These are phyloP conservation scores for Lithocarpus polystachyus DNA, from an alignment of 306 rosid species.

Conservation along the genomic window DNA sequence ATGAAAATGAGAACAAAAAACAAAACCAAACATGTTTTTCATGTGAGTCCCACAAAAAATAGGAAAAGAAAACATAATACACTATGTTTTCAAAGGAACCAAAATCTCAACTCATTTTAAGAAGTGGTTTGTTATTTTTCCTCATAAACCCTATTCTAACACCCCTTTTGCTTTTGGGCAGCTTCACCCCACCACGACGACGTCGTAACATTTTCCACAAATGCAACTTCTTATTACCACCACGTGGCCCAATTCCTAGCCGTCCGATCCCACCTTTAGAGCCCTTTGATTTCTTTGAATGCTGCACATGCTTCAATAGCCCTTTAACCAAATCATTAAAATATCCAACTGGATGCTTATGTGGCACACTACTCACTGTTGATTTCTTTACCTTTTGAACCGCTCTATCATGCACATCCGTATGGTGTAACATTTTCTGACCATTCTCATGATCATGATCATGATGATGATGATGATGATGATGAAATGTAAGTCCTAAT, in stretches of 20 bases:
- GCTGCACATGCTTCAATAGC: conserved; percentile 42
- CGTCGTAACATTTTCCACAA: conserved; percentile 49
- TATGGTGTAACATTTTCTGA: conserved; percentile 31
- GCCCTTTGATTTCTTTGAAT: conserved; percentile 33
- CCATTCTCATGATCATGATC: background rate
- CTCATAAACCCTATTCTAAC: conserved; percentile 37
- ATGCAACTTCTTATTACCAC: conserved; percentile 34
- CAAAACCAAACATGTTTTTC: too few relatives aligned
- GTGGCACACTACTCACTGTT: background rate
- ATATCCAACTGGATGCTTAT: conserved; percentile 35
- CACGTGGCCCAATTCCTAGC: conserved; percentile 9
- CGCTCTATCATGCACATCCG: background rate
- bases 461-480: conserved; percentile 57
- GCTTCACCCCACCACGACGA: conserved; percentile 35
- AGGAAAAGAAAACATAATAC: too few relatives aligned
- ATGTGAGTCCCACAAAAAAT: too few relatives aligned
- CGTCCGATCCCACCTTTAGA: conserved; percentile 3
- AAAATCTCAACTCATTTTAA: conserved; percentile 6
- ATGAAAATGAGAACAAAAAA: too few relatives aligned
- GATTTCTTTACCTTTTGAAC: too few relatives aligned
- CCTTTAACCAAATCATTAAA: conserved; percentile 58
- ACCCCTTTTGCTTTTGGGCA: conserved; percentile 30
- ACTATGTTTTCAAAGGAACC: too few relatives aligned
- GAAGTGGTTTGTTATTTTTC: conserved; percentile 38
- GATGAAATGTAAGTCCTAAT: conserved; percentile 73